phyloP scores from a whole-genome alignment of 163 green algal species.

The Chlamydomonas reinhardtii region DNA sequence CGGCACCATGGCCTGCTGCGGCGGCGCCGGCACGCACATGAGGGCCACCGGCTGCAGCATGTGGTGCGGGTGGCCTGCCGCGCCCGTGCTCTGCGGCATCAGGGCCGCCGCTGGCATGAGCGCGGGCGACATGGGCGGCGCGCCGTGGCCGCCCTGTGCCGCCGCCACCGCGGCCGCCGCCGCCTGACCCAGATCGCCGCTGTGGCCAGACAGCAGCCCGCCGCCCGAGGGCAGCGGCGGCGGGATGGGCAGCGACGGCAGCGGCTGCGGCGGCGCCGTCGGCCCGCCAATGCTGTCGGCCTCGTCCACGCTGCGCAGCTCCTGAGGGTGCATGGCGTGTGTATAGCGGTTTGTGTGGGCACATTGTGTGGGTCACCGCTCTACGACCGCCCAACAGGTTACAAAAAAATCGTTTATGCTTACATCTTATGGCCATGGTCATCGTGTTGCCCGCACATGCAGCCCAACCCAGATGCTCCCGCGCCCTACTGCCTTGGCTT shows the following conservation, averaged over 20 bases:
- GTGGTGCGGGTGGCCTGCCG: background rate
- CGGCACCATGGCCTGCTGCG: background rate
- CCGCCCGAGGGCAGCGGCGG: background rate
- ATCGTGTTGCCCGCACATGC: too few species aligned
- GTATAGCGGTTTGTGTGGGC: too few species aligned
- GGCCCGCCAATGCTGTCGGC: background rate
- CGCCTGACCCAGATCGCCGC: background rate
- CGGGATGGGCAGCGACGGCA: conserved; percentile 15
- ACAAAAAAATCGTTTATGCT: too few species aligned
- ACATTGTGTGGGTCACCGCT: too few species aligned
- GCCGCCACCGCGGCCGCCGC: background rate
- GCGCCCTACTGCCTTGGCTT: too few species aligned
- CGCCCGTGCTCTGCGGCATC: too few species aligned
- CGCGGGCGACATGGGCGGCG: too few species aligned
- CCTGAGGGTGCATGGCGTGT: background rate
- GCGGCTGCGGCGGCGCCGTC: background rate
- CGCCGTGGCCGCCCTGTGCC: background rate
- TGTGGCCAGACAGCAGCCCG: background rate
- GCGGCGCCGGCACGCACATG: conserved; percentile 5
- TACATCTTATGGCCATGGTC: too few species aligned
- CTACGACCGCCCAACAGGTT: too few species aligned
- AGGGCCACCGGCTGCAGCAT: conserved; percentile 18
- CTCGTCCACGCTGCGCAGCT: conserved; percentile 65
- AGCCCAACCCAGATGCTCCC: too few species aligned
- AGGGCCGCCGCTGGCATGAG: background rate